Base-by-base conservation (phyloP, 2,329 filamentous ascomycete species). In the Xylaria sp. region DNA sequence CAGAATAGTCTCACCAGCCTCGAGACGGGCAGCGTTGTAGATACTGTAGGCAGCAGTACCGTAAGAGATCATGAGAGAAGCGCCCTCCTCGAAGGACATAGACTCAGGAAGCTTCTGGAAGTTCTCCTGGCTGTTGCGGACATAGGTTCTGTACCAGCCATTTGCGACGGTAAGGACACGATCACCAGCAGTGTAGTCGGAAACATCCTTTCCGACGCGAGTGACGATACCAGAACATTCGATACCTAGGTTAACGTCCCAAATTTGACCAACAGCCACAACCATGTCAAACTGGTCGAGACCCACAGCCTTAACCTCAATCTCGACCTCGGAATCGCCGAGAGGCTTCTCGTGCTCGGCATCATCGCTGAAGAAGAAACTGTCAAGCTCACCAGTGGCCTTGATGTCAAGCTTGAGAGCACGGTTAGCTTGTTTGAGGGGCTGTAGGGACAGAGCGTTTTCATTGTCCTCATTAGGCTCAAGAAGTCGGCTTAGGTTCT, bases 201-300 rank as follows among this genome's bases (percentile, higher is more conserved):
- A 63, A 45, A 72, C 70, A 35, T 67, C 65, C 60, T 72, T 69
- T 17, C 70, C 70, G 2, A 71, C 47, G 25, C 70, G 67, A 7
- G 66, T 69, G 38, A 72, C 60, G 49, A 69, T 52, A 62, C 70
- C 70, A 37, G 68, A 71, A 61, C 69, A 71, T 61, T 72, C 71
- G 21, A 70, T n/a, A 46, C 71, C 71, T 3, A 72, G 67, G 52
- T 67, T 70, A 23, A 70, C 70, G 25, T 72, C 71, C 70, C 70
- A 70, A 45, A 71, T 69, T 52, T 71, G 71, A 15, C 71, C 68
- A 46, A 72, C 60, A 23, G 63, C 71, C 15, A 72, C 65, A n/a
- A 67, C 70, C 70, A 72, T 72, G 54, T 72, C 71, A 21, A 70
- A 70, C 5, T 67, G 66, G 43, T 71, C 69, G 17, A 72, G 63